Conservation (phyloP, 2,329 filamentous ascomycete species). For the Diaporthe amygdali region DNA sequence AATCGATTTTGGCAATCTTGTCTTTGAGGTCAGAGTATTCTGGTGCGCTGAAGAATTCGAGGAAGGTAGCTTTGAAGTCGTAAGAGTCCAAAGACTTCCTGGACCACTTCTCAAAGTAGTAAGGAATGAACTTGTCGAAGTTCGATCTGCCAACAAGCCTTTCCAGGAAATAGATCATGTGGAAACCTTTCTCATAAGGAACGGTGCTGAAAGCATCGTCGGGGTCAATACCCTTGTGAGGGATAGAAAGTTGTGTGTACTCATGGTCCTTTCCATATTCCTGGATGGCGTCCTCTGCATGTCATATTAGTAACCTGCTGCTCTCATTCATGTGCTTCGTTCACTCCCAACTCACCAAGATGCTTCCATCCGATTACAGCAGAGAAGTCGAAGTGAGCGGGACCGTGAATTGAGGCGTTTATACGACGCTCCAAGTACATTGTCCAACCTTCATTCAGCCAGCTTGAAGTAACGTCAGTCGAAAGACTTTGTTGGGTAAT, state of each 20-base stretch:
- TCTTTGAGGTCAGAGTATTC: conserved; percentile 67
- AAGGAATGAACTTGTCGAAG: conserved; percentile 94
- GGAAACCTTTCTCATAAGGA: conserved; percentile 96
- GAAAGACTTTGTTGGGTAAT: not conserved
- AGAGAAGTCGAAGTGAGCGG: conserved; percentile 88
- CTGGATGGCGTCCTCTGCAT: conserved; percentile 73
- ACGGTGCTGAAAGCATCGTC: conserved; percentile 94
- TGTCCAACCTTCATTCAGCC: conserved; percentile 86
- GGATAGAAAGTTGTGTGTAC: conserved; percentile 89
- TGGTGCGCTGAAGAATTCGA: conserved; percentile 78
- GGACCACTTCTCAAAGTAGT: conserved; percentile 89
- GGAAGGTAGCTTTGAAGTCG: conserved; percentile 88
- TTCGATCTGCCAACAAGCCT: conserved; percentile 81
- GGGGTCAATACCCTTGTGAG: conserved; percentile 88
- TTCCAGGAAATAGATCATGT: conserved; percentile 91
- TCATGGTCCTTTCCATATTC: conserved; percentile 83
- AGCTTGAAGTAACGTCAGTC: conserved; percentile 46
- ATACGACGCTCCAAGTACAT: conserved; percentile 92
- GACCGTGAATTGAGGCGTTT: conserved; percentile 77
- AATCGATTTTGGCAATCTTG: conserved; percentile 78
- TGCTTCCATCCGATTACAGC: conserved; percentile 96
- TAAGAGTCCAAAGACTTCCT: conserved; percentile 89
- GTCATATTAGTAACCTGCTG: not conserved
- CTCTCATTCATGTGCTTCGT: conserved; percentile 20
- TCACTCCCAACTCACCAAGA: conserved; percentile 54